phyloP scores from a whole-genome alignment of 1,284 basidiomycete genomes.

The Ustilago trichophora region DNA sequence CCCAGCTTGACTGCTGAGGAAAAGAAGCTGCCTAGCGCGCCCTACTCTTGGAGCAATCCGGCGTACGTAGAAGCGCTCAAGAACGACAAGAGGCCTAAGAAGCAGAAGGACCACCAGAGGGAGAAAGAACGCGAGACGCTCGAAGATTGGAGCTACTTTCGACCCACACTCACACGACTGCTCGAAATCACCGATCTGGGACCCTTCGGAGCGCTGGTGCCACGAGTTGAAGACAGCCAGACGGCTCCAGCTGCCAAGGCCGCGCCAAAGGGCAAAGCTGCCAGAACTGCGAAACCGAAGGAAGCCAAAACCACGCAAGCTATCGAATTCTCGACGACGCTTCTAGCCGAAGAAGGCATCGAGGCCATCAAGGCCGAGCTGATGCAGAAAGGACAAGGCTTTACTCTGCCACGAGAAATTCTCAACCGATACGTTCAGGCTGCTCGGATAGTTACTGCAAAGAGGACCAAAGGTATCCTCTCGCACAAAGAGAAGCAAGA shows the following conservation, averaged over 20 bases:
- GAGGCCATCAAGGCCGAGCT: conserved; percentile 20
- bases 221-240: not conserved
- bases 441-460: conserved; percentile 7
- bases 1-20: conserved; percentile 11
- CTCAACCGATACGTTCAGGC: conserved; percentile 11
- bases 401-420: conserved; percentile 8
- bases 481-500: conserved; percentile 30
- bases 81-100: conserved; percentile 52
- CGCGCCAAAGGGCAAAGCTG: conserved; percentile 2
- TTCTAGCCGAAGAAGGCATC: conserved; percentile 14
- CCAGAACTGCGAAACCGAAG: not conserved
- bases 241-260: not conserved
- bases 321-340: conserved; percentile 3
- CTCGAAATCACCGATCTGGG: conserved; percentile 50
- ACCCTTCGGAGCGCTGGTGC: conserved; percentile 19
- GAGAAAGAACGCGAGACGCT: conserved; percentile 54
- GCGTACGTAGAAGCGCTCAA: conserved; percentile 44
- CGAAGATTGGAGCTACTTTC: conserved; percentile 59
- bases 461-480: conserved; percentile 7
- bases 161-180: conserved; percentile 46
- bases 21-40: not conserved
- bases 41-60: conserved; percentile 33
- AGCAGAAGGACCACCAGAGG: conserved; percentile 53
- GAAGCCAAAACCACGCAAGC: not conserved
- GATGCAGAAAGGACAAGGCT: conserved; percentile 3